These are phyloP conservation scores for Phytopythium montanum DNA, from an alignment of 352 stramenopile species.

Conservation along the genomic window DNA sequence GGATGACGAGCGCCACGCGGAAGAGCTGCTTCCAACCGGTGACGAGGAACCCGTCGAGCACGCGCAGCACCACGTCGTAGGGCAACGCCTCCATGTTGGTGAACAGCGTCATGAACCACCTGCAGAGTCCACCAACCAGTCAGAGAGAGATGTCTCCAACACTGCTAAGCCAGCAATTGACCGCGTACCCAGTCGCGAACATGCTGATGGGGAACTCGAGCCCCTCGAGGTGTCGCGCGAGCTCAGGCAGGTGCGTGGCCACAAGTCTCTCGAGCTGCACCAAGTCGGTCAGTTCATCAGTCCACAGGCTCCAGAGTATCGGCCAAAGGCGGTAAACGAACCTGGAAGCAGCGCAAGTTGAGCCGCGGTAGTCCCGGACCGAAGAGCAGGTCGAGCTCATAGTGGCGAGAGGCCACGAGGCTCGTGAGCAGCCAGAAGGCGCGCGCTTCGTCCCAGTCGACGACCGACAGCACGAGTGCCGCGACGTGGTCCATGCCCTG, in stretches of 20 bases:
- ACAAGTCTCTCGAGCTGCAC: constrained; percentile 52
- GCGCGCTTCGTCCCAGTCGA: constrained; percentile 58
- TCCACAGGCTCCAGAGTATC: not conserved
- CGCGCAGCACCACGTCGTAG: constrained; percentile 51
- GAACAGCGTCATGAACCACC: constrained; percentile 84
- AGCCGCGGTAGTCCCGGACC: constrained; percentile 52
- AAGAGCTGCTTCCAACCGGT: constrained; percentile 73
- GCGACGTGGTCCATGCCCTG: constrained; percentile 75
- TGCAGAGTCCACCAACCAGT: constrained; percentile 14
- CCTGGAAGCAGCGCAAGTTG: constrained; percentile 64
- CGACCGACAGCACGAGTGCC: constrained; percentile 55
- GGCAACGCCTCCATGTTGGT: constrained; percentile 69
- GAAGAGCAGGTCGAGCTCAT: constrained; percentile 61
- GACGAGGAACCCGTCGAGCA: constrained; percentile 67
- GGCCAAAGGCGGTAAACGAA: constrained; percentile 12
- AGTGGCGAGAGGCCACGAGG: constrained; percentile 45
- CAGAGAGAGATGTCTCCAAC: not conserved
- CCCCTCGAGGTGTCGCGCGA: constrained; percentile 41
- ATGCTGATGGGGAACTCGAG: constrained; percentile 72
- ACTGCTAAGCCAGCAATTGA: not conserved
- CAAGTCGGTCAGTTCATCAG: not conserved
- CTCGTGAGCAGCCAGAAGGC: constrained; percentile 73
- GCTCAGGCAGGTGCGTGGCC: constrained; percentile 28
- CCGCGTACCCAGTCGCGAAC: constrained; percentile 48
- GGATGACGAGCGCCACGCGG: constrained; percentile 52